Evolutionary conservation across 2,329 filamentous ascomycete genomes (phyloP), one percentile per base, ranked within the genome.

Genomic region (Balansia obtecta): DNA sequence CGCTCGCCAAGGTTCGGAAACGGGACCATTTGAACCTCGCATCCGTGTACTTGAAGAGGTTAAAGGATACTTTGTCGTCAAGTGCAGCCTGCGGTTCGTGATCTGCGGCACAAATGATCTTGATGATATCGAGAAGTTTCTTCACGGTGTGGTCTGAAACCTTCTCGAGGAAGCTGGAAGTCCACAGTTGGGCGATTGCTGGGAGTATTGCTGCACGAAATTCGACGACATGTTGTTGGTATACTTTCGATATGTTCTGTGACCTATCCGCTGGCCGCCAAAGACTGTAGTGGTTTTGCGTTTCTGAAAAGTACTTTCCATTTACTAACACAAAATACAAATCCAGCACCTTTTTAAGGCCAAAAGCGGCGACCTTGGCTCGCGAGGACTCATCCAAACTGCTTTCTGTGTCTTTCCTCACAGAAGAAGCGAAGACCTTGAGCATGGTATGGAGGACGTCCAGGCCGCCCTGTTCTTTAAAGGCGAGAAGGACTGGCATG

Each of bases 171-270:
- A 95, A 79, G 27, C 81, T 73, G 1, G 89, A 94, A 57, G 88
- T 82, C 94, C 93, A 98, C 30, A 97, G 77, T 45, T 83, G 77
- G 51, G 79, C 77, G 40, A 93, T 77, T 44, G 85, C 79, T 0
- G 89, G 87, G 13, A 96, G 70, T 27, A 96, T 80, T 27, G 83
- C 80, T 68, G 86, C 81, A 41, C 93, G 84, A 41, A 97, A 69
- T 63, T 97, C 91, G 6, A 97, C 82, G 13, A 96, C 71, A 50
- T 97, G 85, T 59, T 96, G 91, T 1, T 79, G 73, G 13, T 82
- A 76, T 10, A 72, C 61, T 20, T 69, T 67, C 2, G 64, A 58
- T 22, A 69, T 68, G 12, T 64, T 64, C 40, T 65, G 65, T 2
- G 67, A 67, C 41, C 74, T 66, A 15, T 75, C 72, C 5, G 59